Base-by-base conservation (phyloP, 2,329 filamentous ascomycete genomes). In the Uncinocarpus reesii region DNA sequence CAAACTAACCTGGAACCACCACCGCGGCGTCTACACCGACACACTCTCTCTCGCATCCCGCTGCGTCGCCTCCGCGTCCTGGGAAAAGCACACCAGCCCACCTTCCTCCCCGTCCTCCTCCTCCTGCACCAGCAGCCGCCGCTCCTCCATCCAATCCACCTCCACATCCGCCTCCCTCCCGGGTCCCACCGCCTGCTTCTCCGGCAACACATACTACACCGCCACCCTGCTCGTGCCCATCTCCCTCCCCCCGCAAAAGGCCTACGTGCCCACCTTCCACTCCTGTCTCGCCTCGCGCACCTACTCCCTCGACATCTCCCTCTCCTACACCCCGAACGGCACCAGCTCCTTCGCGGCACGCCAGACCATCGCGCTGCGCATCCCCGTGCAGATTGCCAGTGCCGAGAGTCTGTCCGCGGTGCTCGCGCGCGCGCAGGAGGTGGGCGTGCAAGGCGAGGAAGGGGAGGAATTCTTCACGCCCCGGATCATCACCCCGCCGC, bases 211-310 rank as follows among this genome's bases (percentile, higher is more conserved):
- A 13, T 81, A 76, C 64, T 85, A 82, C 64, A 80, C 77, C 2
- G 72, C 80, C 5, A 70, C 70, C n/a, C 66, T 86, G 29, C 60
- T 82, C 1, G 75, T 84, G 1, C 82, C 82, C 0, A 67, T 85
- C 57, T 73, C 73, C 0, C 70, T 84, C 0, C 81, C 82, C 2
- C 58, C 52, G 7, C 57, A 68, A 53, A 83, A 81, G 56, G 67
- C 73, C 21, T 83, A 83, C 60, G 66, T 83, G 16, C 83, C 82
- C 1, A 81, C 80, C 2, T 86, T 86, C 65, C 79, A 84, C 66
- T 74, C 76, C 32, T 86, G 82, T 61, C 72, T 85, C 46, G 67
- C 79, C 37, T 79, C 77, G n/a, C 73, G 83, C 45, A 66, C 72
- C 15, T 86, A 86, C 61, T 63, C 69, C 3, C 71, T 86, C 11